Percentiles rank a stretch among this genome's conserved stretches.
These are phyloP conservation scores for Blastobotrys peoriensis DNA, from an alignment of 805 yeast species.

Conservation along the genomic window DNA sequence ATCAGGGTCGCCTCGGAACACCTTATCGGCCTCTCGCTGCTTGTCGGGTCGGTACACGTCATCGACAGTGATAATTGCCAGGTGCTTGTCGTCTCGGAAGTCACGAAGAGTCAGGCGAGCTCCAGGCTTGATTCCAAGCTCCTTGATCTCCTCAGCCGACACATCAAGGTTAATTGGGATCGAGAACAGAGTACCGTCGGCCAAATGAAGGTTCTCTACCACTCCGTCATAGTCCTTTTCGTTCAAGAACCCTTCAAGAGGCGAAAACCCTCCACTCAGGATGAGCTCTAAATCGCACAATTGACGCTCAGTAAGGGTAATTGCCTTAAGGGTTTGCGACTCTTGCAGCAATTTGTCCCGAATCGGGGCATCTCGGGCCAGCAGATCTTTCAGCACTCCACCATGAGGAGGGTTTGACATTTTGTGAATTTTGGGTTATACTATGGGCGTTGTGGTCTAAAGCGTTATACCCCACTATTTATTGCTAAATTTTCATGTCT, in stretches of 20 bases:
- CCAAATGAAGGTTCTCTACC: slow-evolving; percentile 59
- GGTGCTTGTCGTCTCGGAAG: slow-evolving; percentile 68
- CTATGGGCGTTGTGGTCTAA: background rate
- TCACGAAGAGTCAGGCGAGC: slow-evolving; percentile 70
- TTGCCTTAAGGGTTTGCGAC: slow-evolving; percentile 40
- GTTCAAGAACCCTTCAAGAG: slow-evolving; percentile 64
- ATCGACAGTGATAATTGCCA: slow-evolving; percentile 75
- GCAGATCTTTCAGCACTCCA: slow-evolving; percentile 77
- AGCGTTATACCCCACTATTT: background rate
- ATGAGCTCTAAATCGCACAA: slow-evolving; percentile 89
- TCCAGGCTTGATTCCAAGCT: slow-evolving; percentile 40
- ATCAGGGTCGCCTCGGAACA: slow-evolving; percentile 94
- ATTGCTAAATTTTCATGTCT: no score
- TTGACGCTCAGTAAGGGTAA: slow-evolving; percentile 73
- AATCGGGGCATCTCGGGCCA: slow-evolving; percentile 69
- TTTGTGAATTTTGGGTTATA: slow-evolving; percentile 1
- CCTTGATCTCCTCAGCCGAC: slow-evolving; percentile 41
- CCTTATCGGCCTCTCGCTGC: slow-evolving; percentile 69
- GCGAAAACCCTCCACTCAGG: slow-evolving; percentile 92
- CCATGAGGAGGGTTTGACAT: slow-evolving; percentile 76
- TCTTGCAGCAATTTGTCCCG: slow-evolving; percentile 53
- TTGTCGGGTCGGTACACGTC: slow-evolving; percentile 83
- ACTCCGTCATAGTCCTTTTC: slow-evolving; percentile 65
- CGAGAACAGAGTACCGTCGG: slow-evolving; percentile 78
- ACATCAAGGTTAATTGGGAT: slow-evolving; percentile 91